Evolutionary conservation across 306 rosid genomes (phyloP).

Genomic region (Lathyrus tuberosus): DNA sequence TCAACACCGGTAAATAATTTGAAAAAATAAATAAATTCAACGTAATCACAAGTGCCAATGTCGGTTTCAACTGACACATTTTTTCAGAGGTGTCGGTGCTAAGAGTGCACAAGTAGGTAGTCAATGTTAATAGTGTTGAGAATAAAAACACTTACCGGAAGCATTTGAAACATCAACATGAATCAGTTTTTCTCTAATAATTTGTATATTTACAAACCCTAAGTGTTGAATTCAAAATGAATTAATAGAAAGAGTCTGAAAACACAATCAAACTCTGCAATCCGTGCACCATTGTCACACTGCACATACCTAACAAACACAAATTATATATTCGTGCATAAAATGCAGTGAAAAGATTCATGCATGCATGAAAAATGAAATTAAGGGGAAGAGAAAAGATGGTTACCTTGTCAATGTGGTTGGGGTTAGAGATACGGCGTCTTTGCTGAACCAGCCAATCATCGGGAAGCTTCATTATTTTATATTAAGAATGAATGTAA

Average conservation of each 20-base stretch:
- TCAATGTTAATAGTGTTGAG: background rate
- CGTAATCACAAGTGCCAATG: no score
- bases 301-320: background rate
- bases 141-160: background rate
- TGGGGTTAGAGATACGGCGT: constrained; percentile 38
- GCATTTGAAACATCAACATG: background rate
- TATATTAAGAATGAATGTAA: constrained; percentile 13
- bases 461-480: constrained; percentile 44
- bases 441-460: constrained; percentile 55
- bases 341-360: constrained; percentile 1
- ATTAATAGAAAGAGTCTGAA: background rate
- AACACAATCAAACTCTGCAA: background rate
- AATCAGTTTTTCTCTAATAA: no score
- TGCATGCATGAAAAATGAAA: constrained; percentile 21
- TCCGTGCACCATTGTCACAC: background rate
- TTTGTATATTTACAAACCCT: background rate
- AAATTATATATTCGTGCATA: background rate
- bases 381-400: background rate
- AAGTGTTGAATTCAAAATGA: constrained; percentile 3
- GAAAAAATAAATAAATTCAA: no score
- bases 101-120: background rate
- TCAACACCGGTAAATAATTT: no score
- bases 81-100: no score
- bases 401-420: constrained; percentile 46
- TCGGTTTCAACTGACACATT: no score